Evolutionary conservation across 2,329 filamentous ascomycete species (phyloP), one percentile per base, ranked within the genome.

Genomic region (Penicillium sp.): DNA sequence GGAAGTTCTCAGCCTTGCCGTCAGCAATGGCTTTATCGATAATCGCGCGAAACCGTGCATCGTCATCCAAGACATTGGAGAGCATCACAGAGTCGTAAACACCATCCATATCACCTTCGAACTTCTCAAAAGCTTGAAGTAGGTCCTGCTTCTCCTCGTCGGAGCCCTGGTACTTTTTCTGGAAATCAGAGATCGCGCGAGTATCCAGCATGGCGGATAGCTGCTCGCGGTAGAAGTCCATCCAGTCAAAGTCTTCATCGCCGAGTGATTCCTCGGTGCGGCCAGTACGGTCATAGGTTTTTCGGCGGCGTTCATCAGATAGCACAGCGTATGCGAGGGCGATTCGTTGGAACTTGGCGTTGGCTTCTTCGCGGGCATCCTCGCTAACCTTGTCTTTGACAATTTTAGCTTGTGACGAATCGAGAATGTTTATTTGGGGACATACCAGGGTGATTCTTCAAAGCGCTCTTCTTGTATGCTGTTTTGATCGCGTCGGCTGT

Each of bases 311-410:
- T 18, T 85, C 77, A 58, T 96, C 88, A 26, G 88, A 95, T 28
- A 98, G 86, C 40, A 98, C 81, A 27, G 89, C 91, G 64, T 97
- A 95, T 42, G 93, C 91, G 62, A 96, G 91, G 20, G 91, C 91
- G 58, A 98, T 83, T 58, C 86, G 77, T 69, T 98, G 93, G 68
- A 98, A 98, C 44, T 80, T 85, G 50, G 77, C 76, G 59, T 95
- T 85, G 1, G 93, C 91, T 34, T 78, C 73, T 22, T 83, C 77
- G 62, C 88, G 89, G 42, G 84, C 73, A 18, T 82, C 77, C 1
- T 79, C 75, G 13, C 80, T 57, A 3, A 83, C 87, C 74, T 95
- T 95, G 77, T 95, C 89, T 86, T 22, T 39, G 14, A 10, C 13
- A 7, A n/a, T 5, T 20, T 47, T 22, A 42, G 44, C 13, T 7